Base-by-base conservation (phyloP, 1,139 yeast genomes). In the Kodamaea anthophila region DNA sequence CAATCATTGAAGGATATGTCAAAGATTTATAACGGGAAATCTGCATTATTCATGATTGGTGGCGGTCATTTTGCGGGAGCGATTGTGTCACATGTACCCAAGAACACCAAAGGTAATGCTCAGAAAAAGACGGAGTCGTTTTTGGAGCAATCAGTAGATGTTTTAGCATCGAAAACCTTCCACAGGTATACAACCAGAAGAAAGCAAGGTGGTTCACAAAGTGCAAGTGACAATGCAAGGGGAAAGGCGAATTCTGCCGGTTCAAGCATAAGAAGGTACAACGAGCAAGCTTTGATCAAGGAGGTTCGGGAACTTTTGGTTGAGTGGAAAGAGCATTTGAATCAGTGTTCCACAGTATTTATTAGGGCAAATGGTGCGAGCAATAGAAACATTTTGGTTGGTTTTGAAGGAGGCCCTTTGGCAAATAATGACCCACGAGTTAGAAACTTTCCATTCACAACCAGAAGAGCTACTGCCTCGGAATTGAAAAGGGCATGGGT, bases 11-110 rank as follows among this genome's bases (percentile, higher is more conserved):
- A 47, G 32, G 43, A 33, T 8, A 51, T 61, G 49, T 56, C 63
- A 18, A 31, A 38, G 12, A 41, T 43, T 9, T 42, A 48, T 4
- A 39, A 38, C 5, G 42, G 59, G 3, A 64, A 68, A 37, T 85
- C 85, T 3, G 95, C 94, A 1, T 58, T 91, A 9, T 72, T 91
- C 41, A 86, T 93, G 96, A 74, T 91, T 34, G 97, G 97, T 8
- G 97, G 98, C 28, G 99, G 98, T 23, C 97, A 93, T 58, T 93
- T 91, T 62, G 95, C 97, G 0, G 98, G 94, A 9, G 96, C 96
- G 0, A 81, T 91, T 24, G 67, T 93, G 9, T 77, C 87, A 2
- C 97, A 88, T 48, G 63, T 63, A 25, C 77, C 77, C 13, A 66
- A 62, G 39, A 62, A 63, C 23, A 66, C 72, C 3, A 70, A 72